Conservation (phyloP, 208 protist species). For the Trypanosomatidae sp. region DNA sequence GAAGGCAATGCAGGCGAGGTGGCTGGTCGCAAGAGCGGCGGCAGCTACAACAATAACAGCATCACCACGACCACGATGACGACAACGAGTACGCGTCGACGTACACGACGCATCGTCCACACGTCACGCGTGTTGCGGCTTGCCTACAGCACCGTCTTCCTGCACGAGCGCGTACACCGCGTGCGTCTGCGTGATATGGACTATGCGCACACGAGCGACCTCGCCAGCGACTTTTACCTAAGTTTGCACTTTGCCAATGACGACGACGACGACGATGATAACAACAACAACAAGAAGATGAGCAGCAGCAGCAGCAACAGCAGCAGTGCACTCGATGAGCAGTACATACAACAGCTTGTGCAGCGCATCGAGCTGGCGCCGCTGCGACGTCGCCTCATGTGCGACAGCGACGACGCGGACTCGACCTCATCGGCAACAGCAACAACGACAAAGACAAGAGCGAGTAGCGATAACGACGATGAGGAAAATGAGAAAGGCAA, state of each 20-base stretch:
- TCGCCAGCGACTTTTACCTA: slow-evolving; percentile 55
- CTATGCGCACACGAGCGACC: slow-evolving; percentile 22
- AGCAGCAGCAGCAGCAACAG: too few species aligned
- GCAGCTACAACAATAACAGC: neutral
- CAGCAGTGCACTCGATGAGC: too few species aligned
- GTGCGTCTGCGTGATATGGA: slow-evolving; percentile 59
- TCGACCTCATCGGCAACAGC: too few species aligned
- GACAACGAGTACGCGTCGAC: neutral
- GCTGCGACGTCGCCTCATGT: too few species aligned
- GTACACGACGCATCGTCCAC: neutral
- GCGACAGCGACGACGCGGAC: too few species aligned
- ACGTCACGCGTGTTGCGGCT: slow-evolving; percentile 40
- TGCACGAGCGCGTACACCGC: slow-evolving; percentile 35
- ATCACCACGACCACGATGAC: neutral
- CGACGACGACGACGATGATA: slow-evolving; percentile 14
- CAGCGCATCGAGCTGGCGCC: too few species aligned
- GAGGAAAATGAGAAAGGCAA: too few species aligned
- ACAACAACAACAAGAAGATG: too few species aligned
- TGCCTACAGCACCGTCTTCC: slow-evolving; percentile 74
- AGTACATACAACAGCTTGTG: too few species aligned
- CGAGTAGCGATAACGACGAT: too few species aligned
- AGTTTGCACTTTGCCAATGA: slow-evolving; percentile 38
- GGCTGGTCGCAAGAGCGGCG: neutral
- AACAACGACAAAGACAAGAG: too few species aligned
- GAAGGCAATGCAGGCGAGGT: neutral